Evolutionary conservation across 2,329 filamentous ascomycete genomes (phyloP), one percentile per base, ranked within the genome.

Genomic region (Calonectria crousiana): DNA sequence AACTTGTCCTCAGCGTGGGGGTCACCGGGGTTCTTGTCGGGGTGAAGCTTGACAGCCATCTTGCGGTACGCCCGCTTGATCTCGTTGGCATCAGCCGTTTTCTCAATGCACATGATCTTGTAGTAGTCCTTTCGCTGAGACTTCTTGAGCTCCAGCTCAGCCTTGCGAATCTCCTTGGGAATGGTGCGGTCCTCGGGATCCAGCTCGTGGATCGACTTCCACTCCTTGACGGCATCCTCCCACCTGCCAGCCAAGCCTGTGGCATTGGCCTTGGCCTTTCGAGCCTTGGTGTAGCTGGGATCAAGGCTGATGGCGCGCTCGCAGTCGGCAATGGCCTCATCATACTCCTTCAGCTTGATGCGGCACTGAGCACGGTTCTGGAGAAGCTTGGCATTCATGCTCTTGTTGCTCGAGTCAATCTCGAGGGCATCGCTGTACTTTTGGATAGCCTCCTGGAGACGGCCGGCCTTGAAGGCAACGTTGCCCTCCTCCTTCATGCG

Each of bases 41-140:
- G 97, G 85, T 99, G 97, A 84, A 98, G 94, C 77, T 96, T 89
- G 79, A 99, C 96, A 71, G 97, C 97, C 82, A 98, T 90, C 86
- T 97, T 98, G 78, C 96, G 93, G 88, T 99, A 99, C 2, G 96
- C 97, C 88, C 96, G 96, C 90, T 98, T 99, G 88, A 99, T 97
- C 69, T 97, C 92, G 72, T 89, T 89, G 28, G 98, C 95, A 51
- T 91, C 91, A 47, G 95, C 95, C 75, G 96, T 94, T 89, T 98
- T 98, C 72, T 94, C 89, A 11, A 99, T 88, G 8, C 93, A 94
- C 68, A 99, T 92, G 78, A 98, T 98, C 91, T 98, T 98, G 89
- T 99, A 99, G 87, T 98, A 98, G 83, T 99, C 97, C 86, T 99
- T 99, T 75, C 97, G 91, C 86, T 96, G 94, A 84, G 94, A 94